Percentiles rank a stretch among this genome's conserved stretches.
phyloP scores from a whole-genome alignment of 2,329 filamentous ascomycete genomes.

The Apiospora koreana region DNA sequence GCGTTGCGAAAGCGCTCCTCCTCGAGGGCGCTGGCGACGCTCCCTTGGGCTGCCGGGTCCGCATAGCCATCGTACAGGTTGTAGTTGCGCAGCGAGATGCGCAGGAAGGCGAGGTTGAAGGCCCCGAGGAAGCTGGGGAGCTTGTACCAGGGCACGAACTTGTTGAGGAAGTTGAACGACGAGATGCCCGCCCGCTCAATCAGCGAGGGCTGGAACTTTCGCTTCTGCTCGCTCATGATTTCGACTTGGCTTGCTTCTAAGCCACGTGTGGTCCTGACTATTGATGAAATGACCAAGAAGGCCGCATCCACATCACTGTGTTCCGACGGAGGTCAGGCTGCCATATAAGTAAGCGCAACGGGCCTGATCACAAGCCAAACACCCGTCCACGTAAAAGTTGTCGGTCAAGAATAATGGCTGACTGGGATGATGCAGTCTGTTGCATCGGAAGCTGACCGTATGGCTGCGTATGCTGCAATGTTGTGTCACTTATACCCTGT shows the following conservation, averaged over 20 bases:
- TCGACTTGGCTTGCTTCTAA: not conserved
- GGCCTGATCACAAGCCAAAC: constrained; percentile 3
- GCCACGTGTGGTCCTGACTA: not conserved
- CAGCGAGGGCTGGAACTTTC: constrained; percentile 29
- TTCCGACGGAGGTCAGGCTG: not conserved
- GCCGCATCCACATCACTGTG: not conserved
- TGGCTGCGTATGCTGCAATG: not conserved
- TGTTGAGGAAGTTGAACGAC: constrained; percentile 32
- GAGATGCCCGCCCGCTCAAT: constrained; percentile 30
- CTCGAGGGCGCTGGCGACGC: constrained; percentile 26
- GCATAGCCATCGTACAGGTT: constrained; percentile 47
- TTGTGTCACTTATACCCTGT: not conserved
- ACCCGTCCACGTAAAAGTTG: not conserved
- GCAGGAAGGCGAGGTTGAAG: constrained; percentile 41
- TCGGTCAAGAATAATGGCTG: not conserved
- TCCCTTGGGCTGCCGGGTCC: constrained; percentile 38
- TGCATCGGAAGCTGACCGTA: not conserved
- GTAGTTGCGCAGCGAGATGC: constrained; percentile 42
- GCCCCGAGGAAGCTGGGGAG: constrained; percentile 41
- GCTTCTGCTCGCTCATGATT: constrained; percentile 11
- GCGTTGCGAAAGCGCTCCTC: constrained; percentile 35
- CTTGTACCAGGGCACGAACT: constrained; percentile 39
- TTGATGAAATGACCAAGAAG: not conserved
- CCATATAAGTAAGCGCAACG: not conserved
- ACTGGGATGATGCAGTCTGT: not conserved